Evolutionary conservation across 345 rosid species (phyloP), one percentile per base, ranked within the genome.

Genomic region (Sisymbrium altissimum): DNA sequence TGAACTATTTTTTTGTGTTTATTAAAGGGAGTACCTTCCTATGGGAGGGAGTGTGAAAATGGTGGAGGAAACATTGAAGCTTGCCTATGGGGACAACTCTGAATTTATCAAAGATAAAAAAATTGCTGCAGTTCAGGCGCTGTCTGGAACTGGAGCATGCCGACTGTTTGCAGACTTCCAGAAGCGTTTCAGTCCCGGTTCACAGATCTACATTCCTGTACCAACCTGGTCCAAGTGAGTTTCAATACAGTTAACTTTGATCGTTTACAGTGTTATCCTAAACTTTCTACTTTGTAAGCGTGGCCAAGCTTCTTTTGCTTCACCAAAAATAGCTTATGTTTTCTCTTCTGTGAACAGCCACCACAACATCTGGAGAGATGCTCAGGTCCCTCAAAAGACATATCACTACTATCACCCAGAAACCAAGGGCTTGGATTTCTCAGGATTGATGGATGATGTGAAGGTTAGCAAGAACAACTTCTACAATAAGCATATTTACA

Each of bases 171-270:
- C 98, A 6, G 96, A 94, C 82, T 94, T 91, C 65, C 98, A 94
- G 63, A 91, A 88, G 83, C 97, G 90, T 25, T 94, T 94, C 59
- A 35, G 75, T 73, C 96, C 98, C 30, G 89, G 77, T 58, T 94
- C 97, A 58, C 95, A 91, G 81, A 87, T 94, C 56, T 89, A 87
- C 75, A 91, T 94, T 64, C 97, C 98, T 32, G 85, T 87, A 46
- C 97, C 98, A 52, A 91, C 98, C 69, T 94, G 98, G 98, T 65
- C 97, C 46, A 94, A 94, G 98, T 94, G 72, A 86, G 97, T 80
- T 57, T 66, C 53, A 3, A 19, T 67, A 49, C n/a, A 13, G 0
- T 36, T 27, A 8, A 73, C 14, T 43, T 46, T 54, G 3, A 10
- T 15, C 14, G 41, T 64, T 43, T 30, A 3, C 9, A 35, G 15